Percentiles rank a stretch among this genome's conserved stretches.
Conservation (phyloP, 495 filamentous ascomycete genomes). For the Penicillium herquei region DNA sequence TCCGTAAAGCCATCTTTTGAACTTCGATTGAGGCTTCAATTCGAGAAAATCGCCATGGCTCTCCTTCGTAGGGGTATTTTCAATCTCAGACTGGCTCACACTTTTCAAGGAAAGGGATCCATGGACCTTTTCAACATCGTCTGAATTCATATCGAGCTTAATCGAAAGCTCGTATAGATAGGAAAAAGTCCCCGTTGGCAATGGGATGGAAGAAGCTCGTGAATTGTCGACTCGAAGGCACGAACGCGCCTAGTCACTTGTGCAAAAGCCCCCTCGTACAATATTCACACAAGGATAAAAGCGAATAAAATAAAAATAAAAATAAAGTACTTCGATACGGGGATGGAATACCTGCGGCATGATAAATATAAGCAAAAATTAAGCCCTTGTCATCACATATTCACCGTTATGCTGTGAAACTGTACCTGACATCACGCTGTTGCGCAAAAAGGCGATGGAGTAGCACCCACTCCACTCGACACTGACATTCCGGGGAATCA, state of each 20-base stretch:
- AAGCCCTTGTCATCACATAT: too few relatives aligned
- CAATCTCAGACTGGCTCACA: constrained; percentile 17
- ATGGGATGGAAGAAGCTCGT: not conserved
- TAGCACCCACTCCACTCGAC: constrained; percentile 17
- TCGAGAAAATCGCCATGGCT: constrained; percentile 10
- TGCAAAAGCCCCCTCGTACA: not conserved
- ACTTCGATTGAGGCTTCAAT: constrained; percentile 19
- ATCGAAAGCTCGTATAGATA: not conserved
- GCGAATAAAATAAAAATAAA: not conserved
- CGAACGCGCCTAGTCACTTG: not conserved
- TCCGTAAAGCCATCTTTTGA: constrained; percentile 32
- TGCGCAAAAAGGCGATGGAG: constrained; percentile 10
- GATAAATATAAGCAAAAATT: constrained; percentile 22
- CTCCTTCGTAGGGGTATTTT: constrained; percentile 17
- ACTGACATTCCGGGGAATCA: constrained; percentile 7
- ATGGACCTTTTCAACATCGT: constrained; percentile 25
- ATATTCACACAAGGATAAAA: not conserved
- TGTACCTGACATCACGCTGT: constrained; percentile 26
- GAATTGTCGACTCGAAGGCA: not conserved
- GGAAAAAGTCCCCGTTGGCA: too few relatives aligned
- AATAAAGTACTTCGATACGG: not conserved
- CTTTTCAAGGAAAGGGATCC: constrained; percentile 17
- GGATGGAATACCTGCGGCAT: constrained; percentile 8
- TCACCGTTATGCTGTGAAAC: constrained; percentile 9
- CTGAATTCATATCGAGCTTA: constrained; percentile 11